Evolutionary conservation across 2,329 filamentous ascomycete genomes (phyloP), one percentile per base, ranked within the genome.

Genomic region (Arthrobotrys iridis): DNA sequence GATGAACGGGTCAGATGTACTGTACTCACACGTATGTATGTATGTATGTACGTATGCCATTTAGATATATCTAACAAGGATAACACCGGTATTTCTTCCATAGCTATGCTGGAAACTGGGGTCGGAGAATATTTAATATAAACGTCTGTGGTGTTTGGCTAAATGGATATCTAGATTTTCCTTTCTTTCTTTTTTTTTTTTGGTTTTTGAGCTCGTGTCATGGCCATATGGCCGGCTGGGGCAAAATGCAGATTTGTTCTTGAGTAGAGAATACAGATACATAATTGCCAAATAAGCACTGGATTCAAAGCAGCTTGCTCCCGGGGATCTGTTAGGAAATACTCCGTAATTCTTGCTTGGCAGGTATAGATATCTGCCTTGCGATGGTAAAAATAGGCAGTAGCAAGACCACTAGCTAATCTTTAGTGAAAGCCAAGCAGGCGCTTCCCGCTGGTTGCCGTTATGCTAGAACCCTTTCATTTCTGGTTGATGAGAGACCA

Each of bases 71-170:
- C 11, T 20, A 13, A 48, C 22, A 48, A 24, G 45, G 43, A 55
- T 55, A 52, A 11, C 37, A 11, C 50, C 30, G 59, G 40, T 43
- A 3, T 30, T 35, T 28, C 22, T 48, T 15, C 30, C 35, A 46
- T 30, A 37, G 7, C 62, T n/a, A n/a, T n/a, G n/a, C n/a, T n/a
- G n/a, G n/a, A n/a, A n/a, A n/a, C n/a, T 35, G 20, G 63, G 63
- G 40, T 67, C 63, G 50, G 63, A 59, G 63, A 59, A 67, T 66
- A 57, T 30, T 28, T 5, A 30, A 30, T 52, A 52, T 6, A n/a
- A n/a, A n/a, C 46, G 30, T 24, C 24, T 1, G 18, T 15, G 18
- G 5, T 30, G 40, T 67, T 67, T 58, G 50, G 50, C 60, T 65
- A 65, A 65, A 65, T 65, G 5, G 11, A 55, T 22, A 2, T 37